A percentile compares a stretch with the other conserved stretches of the same genome.
phyloP scores from a whole-genome alignment of 495 filamentous ascomycete genomes.

The Neurospora sp. region DNA sequence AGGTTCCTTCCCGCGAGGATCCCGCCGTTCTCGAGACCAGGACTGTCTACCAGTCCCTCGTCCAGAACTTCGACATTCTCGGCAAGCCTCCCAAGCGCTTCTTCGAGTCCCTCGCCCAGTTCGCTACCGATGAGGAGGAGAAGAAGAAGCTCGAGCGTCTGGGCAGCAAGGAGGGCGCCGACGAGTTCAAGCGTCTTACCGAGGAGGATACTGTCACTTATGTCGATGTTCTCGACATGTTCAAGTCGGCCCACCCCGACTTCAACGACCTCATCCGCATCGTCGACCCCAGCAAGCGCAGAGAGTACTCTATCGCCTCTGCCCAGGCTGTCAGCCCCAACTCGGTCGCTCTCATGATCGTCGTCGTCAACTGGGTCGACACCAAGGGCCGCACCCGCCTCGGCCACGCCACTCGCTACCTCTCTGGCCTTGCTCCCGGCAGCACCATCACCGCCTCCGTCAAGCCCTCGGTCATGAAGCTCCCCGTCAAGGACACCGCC shows the following conservation, averaged over 20 bases:
- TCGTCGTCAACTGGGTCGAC: slow-evolving; percentile 93
- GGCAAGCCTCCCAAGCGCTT: slow-evolving; percentile 94
- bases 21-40: slow-evolving; percentile 67
- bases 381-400: slow-evolving; percentile 79
- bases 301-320: slow-evolving; percentile 96
- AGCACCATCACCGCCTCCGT: slow-evolving; percentile 77
- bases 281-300: slow-evolving; percentile 82
- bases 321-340: slow-evolving; percentile 85
- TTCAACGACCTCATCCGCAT: slow-evolving; percentile 90
- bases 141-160: slow-evolving; percentile 68
- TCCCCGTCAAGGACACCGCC: slow-evolving; percentile 72
- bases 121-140: slow-evolving; percentile 72
- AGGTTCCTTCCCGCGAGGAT: slow-evolving; percentile 83
- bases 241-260: slow-evolving; percentile 74
- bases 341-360: slow-evolving; percentile 87
- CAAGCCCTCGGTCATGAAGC: slow-evolving; percentile 95
- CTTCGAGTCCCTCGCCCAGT: slow-evolving; percentile 86
- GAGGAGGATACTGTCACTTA: slow-evolving; percentile 92
- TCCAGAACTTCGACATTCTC: slow-evolving; percentile 95
- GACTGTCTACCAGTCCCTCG: slow-evolving; percentile 84
- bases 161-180: slow-evolving; percentile 72
- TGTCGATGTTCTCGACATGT: slow-evolving; percentile 81
- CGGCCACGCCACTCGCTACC: slow-evolving; percentile 84
- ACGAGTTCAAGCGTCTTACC: slow-evolving; percentile 86
- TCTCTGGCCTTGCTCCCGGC: slow-evolving; percentile 63